Percentiles rank a stretch among this genome's conserved stretches.
Conservation (phyloP, 257 asterid genomes). For the Nicotiana knightiana region DNA sequence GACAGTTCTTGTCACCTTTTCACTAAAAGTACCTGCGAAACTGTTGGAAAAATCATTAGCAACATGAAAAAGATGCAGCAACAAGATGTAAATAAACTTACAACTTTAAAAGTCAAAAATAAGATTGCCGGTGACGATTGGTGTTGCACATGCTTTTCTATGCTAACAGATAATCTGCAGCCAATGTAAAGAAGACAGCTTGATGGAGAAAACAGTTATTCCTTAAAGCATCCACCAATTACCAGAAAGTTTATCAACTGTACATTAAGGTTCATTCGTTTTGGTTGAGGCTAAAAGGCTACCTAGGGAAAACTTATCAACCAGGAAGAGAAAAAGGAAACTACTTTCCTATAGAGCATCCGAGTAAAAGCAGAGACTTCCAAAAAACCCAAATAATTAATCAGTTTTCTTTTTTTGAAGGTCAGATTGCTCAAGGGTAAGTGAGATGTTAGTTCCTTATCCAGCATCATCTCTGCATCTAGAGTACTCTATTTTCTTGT, state of each 20-base stretch:
- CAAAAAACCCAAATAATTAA: not conserved
- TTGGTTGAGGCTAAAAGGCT: not conserved
- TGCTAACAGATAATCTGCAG: not conserved
- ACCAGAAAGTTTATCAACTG: not conserved
- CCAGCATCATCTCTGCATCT: not conserved
- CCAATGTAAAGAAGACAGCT: not conserved
- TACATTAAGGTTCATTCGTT: not conserved
- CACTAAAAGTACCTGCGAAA: constrained; percentile 93
- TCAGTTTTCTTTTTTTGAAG: not conserved
- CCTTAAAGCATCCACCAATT: not conserved
- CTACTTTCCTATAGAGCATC: not conserved
- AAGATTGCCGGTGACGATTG: not conserved
- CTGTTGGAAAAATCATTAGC: constrained; percentile 40
- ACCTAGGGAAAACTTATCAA: not conserved
- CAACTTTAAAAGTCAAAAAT: too few species aligned
- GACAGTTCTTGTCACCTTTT: constrained; percentile 82
- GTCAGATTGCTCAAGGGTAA: not conserved
- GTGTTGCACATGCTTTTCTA: not conserved
- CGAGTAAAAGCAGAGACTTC: not conserved
- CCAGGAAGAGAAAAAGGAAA: not conserved
- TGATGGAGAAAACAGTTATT: not conserved
- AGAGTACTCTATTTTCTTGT: not conserved
- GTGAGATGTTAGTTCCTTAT: not conserved
- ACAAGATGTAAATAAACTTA: not conserved
- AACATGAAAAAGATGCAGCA: constrained; percentile 16